Evolutionary conservation across 2,329 filamentous ascomycete genomes (phyloP).

Genomic region (Incumbomyces delicatus): DNA sequence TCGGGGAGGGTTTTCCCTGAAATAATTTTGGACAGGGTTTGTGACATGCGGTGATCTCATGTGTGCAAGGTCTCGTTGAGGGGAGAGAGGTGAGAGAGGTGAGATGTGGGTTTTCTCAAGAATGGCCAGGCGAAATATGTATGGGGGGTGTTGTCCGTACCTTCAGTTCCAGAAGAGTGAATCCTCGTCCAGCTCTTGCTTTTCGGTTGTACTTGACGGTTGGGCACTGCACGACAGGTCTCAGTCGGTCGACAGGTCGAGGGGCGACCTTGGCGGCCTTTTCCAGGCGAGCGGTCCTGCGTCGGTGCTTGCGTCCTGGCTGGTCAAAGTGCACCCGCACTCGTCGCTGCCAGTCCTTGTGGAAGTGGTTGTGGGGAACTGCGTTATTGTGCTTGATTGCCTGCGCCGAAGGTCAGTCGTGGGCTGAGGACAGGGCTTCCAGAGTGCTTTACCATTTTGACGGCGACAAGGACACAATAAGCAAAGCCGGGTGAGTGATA

Average conservation of each 20-base stretch:
- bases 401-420: constrained; percentile 34
- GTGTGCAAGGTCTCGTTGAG: too few relatives aligned
- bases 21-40: too few relatives aligned
- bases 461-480: constrained; percentile 42
- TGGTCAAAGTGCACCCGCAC: constrained; percentile 99
- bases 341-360: constrained; percentile 99
- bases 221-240: constrained; percentile 94
- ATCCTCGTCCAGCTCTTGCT: constrained; percentile 91
- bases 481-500: constrained; percentile 5
- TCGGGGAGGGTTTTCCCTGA: too few relatives aligned
- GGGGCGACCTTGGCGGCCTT: constrained; percentile 95
- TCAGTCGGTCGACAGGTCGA: constrained; percentile 92
- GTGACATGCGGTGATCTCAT: too few relatives aligned
- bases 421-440: neutral
- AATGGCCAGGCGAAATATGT: too few relatives aligned
- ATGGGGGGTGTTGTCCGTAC: constrained; percentile 43
- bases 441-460: constrained; percentile 36
- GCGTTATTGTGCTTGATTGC: constrained; percentile 90
- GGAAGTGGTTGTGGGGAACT: constrained; percentile 54
- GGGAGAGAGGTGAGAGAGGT: too few relatives aligned
- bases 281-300: constrained; percentile 79
- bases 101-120: too few relatives aligned
- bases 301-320: constrained; percentile 92
- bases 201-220: constrained; percentile 99
- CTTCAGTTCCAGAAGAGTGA: constrained; percentile 97